Evolutionary conservation across 108 stramenopile genomes (phyloP).

Genomic region (Cyclotella atomus): DNA sequence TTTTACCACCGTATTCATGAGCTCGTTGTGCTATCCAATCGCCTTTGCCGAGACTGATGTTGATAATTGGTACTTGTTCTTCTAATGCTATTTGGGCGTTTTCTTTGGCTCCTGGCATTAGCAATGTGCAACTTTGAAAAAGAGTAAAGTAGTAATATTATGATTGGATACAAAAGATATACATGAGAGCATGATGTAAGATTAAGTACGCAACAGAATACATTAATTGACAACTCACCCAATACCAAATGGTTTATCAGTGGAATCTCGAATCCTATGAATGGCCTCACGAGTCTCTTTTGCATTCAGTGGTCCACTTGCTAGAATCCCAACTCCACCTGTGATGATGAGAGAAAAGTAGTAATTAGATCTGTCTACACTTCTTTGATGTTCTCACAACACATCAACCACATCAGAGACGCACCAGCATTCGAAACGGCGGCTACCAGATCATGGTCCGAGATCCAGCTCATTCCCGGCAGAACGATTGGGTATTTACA

Average conservation of each 20-base stretch:
- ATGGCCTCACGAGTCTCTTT: constrained; percentile 74
- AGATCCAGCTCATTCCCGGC: constrained; percentile 90
- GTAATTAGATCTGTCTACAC: neutral
- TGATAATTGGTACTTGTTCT: constrained; percentile 86
- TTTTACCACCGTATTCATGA: constrained; percentile 77
- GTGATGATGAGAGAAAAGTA: neutral
- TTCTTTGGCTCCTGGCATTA: constrained; percentile 87
- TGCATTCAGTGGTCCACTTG: constrained; percentile 82
- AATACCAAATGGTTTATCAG: constrained; percentile 82
- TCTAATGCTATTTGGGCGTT: constrained; percentile 87
- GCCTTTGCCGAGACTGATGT: constrained; percentile 86
- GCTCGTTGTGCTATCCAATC: constrained; percentile 83
- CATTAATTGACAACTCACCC: constrained; percentile 24
- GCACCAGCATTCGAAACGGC: constrained; percentile 89
- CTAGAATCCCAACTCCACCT: constrained; percentile 84
- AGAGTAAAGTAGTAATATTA: neutral
- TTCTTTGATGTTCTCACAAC: too few species aligned
- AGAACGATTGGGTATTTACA: constrained; percentile 83
- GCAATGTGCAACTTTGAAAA: constrained; percentile 61
- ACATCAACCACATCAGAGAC: too few species aligned
- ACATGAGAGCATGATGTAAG: neutral
- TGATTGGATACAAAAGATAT: neutral
- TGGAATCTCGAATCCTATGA: constrained; percentile 61
- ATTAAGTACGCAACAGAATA: too few species aligned
- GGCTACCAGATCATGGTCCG: constrained; percentile 76